Evolutionary conservation across 768 basidiomycete genomes (phyloP), one percentile per base, ranked within the genome.

Genomic region (Russula lepida): DNA sequence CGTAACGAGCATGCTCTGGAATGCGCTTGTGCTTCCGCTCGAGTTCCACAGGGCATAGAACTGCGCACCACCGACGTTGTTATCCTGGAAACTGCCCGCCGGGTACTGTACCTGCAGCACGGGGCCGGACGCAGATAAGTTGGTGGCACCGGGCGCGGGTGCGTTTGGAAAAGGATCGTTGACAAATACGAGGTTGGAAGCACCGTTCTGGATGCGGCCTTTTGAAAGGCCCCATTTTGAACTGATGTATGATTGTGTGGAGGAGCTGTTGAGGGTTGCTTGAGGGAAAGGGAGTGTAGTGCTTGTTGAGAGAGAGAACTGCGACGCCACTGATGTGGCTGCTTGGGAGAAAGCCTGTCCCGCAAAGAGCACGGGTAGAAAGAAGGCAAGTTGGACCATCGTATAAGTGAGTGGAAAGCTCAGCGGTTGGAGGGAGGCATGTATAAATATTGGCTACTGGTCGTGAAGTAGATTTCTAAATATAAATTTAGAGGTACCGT

Each of bases 41-140:
- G 78, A 74, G 64, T 89, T 86, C 84, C 86, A 89, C 5, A 86
- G 71, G 64, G 81, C 79, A 67, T 80, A 82, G 65, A 86, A 83
- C 67, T 91, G 87, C 30, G 80, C 76, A 2, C 89, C 88, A 50
- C 87, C 83, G 7, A 0, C 8, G 15, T 79, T 79, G 54, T 76
- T 73, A 66, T 81, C 78, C 11, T 80, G 81, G 72, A 80, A 88
- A 68, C 79, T 81, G 13, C 81, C 82, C 35, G 74, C 74, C 2
- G 83, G 80, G 67, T 90, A 90, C 1, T 82, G 85, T 15, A 85
- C 81, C 68, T 80, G 78, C 25, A 88, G 75, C 8, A 78, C 79
- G 4, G 77, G 72, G 13, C 67, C 64, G 28, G 71, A 64, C 4
- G 67, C 64, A 30, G 71, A 64, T 4, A 74, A 70, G 12, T 25